Evolutionary conservation across 805 yeast species (phyloP).

Genomic region (Saccharomycopsis lassenensis): DNA sequence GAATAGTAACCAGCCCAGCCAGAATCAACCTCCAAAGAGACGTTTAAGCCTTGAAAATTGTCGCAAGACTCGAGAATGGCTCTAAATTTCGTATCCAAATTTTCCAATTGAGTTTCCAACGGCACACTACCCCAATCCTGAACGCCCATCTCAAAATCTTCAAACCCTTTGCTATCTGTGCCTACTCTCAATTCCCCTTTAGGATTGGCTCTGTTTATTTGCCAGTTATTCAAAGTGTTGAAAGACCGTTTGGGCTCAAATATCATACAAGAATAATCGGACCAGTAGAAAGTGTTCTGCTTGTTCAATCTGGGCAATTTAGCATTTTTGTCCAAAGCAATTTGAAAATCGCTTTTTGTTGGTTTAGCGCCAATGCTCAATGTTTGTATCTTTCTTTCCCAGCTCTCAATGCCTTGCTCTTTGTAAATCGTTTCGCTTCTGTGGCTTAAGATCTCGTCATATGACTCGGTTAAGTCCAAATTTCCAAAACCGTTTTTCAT

Average conservation of each 20-base stretch:
- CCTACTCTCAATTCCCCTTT: conserved; percentile 19
- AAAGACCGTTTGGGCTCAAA: conserved; percentile 54
- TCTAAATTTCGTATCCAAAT: conserved; percentile 50
- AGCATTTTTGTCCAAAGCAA: conserved; percentile 38
- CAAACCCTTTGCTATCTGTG: conserved; percentile 28
- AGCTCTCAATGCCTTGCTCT: conserved; percentile 20
- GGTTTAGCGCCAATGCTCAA: conserved; percentile 26
- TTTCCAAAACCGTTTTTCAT: conserved; percentile 67
- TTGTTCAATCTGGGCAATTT: conserved; percentile 22
- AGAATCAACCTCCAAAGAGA: conserved; percentile 59
- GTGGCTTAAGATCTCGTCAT: conserved; percentile 28
- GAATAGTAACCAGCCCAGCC: conserved; percentile 78
- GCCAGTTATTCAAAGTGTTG: conserved; percentile 49
- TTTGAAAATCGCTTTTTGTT: conserved; percentile 50
- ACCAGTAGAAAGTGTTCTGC: conserved; percentile 61
- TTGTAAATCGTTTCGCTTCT: conserved; percentile 25
- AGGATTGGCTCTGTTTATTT: conserved; percentile 31
- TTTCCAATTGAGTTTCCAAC: conserved; percentile 32
- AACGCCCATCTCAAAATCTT: conserved; percentile 42
- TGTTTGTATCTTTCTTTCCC: conserved; percentile 8
- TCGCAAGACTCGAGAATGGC: conserved; percentile 66
- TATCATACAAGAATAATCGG: conserved; percentile 63
- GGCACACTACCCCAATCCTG: conserved; percentile 40
- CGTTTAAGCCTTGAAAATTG: conserved; percentile 55
- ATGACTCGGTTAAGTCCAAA: conserved; percentile 43